A percentile compares a stretch with the other conserved stretches of the same genome.
phyloP scores from a whole-genome alignment of 805 yeast species.

The Myxozyma vanderwaltii region DNA sequence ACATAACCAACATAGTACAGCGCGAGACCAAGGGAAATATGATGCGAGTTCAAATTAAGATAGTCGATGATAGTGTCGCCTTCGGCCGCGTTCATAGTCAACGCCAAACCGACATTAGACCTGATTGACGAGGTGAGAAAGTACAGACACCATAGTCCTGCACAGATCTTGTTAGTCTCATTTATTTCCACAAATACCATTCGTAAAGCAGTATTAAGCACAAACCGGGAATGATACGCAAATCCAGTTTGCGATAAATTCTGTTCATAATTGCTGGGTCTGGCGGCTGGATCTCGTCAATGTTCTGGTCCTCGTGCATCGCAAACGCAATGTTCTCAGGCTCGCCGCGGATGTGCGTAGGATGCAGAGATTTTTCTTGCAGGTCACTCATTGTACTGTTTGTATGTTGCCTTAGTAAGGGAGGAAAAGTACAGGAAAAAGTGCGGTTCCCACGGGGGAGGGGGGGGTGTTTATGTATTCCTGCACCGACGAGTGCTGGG shows the following conservation, averaged over 20 bases:
- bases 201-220: neutral
- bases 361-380: slow-evolving; percentile 17
- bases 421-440: too few species aligned
- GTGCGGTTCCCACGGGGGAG: too few species aligned
- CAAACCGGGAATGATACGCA: slow-evolving; percentile 61
- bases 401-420: too few species aligned
- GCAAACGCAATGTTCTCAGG: slow-evolving; percentile 30
- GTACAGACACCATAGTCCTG: slow-evolving; percentile 68
- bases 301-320: slow-evolving; percentile 16
- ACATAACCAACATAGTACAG: slow-evolving; percentile 81
- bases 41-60: slow-evolving; percentile 55
- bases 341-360: slow-evolving; percentile 31
- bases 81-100: slow-evolving; percentile 69
- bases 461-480: too few species aligned
- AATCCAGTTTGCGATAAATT: slow-evolving; percentile 53
- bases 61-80: slow-evolving; percentile 72
- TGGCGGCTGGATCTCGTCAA: slow-evolving; percentile 26
- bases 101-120: slow-evolving; percentile 30
- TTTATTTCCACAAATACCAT: neutral
- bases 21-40: slow-evolving; percentile 75
- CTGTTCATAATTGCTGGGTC: slow-evolving; percentile 16
- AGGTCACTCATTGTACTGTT: neutral
- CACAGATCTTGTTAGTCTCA: neutral
- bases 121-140: slow-evolving; percentile 77
- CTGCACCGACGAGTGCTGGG: too few species aligned